Conservation (phyloP, 1,284 basidiomycete species). For the Rugosomyces carneus region DNA sequence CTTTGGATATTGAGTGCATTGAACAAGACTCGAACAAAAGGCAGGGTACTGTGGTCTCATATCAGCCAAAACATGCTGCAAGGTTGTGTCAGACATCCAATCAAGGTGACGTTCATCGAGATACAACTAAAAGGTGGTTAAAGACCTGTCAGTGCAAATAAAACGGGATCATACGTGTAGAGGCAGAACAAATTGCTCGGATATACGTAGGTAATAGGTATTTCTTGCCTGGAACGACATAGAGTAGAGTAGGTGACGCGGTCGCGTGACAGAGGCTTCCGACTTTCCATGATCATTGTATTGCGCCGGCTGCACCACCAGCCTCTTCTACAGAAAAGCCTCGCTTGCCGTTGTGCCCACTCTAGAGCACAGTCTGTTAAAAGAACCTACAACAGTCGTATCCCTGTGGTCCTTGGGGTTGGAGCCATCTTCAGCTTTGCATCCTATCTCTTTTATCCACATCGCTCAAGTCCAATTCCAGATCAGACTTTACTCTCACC, state of each 20-base stretch:
- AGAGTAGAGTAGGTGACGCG: background rate
- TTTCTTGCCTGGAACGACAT: conserved; percentile 58
- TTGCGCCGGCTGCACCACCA: conserved; percentile 8
- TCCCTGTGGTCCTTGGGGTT: conserved; percentile 8
- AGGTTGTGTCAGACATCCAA: conserved; percentile 72
- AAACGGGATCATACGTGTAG: conserved; percentile 49
- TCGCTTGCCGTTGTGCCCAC: conserved; percentile 5
- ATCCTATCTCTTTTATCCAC: conserved; percentile 45
- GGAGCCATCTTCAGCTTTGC: conserved; percentile 27
- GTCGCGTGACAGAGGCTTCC: background rate
- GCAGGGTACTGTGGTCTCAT: conserved; percentile 55
- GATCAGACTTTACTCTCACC: conserved; percentile 40
- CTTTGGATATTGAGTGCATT: conserved; percentile 29
- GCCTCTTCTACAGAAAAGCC: conserved; percentile 2
- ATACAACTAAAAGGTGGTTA: conserved; percentile 46
- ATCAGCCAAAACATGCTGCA: conserved; percentile 69
- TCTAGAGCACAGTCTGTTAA: background rate
- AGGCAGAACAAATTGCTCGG: conserved; percentile 56
- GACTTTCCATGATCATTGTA: conserved; percentile 9
- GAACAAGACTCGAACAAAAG: background rate
- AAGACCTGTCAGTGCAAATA: background rate
- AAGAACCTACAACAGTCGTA: background rate
- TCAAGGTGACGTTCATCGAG: conserved; percentile 70
- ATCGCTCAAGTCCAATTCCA: conserved; percentile 34
- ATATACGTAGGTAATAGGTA: conserved; percentile 65